A percentile compares a stretch with the other conserved stretches of the same genome.
These are phyloP conservation scores for Pezicula neosporulosa DNA, from an alignment of 2,329 filamentous ascomycete species.

Conservation along the genomic window DNA sequence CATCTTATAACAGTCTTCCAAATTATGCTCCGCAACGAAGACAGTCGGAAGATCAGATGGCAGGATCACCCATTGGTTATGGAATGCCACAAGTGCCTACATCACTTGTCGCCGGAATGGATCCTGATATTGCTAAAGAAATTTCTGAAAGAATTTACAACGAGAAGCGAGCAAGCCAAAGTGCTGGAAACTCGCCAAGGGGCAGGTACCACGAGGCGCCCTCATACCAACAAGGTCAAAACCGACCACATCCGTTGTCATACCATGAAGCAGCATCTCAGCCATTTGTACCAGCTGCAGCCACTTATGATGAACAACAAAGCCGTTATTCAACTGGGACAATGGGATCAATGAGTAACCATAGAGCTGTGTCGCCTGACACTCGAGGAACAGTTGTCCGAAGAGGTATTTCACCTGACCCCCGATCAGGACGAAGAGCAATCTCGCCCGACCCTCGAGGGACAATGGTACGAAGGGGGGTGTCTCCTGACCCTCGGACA, in stretches of 20 bases:
- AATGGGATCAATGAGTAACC: slow-evolving; percentile 28
- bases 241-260: slow-evolving; percentile 17
- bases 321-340: slow-evolving; percentile 17
- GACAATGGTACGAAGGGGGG: too few species aligned
- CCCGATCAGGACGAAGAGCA: too few species aligned
- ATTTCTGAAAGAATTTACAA: slow-evolving; percentile 55
- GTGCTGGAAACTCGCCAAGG: slow-evolving; percentile 36
- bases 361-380: slow-evolving; percentile 19
- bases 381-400: neutral
- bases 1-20: slow-evolving; percentile 19
- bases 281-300: slow-evolving; percentile 18
- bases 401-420: too few species aligned
- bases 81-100: slow-evolving; percentile 47
- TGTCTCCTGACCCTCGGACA: too few species aligned
- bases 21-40: slow-evolving; percentile 16
- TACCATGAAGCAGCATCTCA: slow-evolving; percentile 20
- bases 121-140: slow-evolving; percentile 52
- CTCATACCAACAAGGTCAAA: slow-evolving; percentile 19
- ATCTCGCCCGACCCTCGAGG: too few species aligned
- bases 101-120: slow-evolving; percentile 58
- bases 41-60: slow-evolving; percentile 16
- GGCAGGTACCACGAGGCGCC: slow-evolving; percentile 28
- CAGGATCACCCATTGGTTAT: slow-evolving; percentile 27
- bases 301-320: slow-evolving; percentile 25
- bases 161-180: slow-evolving; percentile 46